phyloP scores from a whole-genome alignment of 2,329 filamentous ascomycete genomes.

The Diaporthe longicolla region DNA sequence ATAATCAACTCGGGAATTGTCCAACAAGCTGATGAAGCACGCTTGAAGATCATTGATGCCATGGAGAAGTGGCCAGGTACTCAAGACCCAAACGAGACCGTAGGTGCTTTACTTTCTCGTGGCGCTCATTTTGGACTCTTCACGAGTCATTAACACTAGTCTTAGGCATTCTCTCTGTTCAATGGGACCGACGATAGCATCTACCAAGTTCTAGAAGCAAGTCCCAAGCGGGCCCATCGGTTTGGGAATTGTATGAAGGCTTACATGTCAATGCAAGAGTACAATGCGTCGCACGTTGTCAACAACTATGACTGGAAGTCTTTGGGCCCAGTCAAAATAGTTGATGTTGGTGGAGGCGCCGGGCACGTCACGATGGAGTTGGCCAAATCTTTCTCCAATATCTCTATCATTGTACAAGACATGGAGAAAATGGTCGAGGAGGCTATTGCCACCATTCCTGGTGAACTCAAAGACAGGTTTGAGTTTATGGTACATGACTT shows the following conservation, averaged over 20 bases:
- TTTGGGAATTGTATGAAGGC: background rate
- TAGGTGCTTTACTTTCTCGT: background rate
- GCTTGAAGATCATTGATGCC: background rate
- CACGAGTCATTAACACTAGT: background rate
- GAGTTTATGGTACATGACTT: slow-evolving; percentile 26
- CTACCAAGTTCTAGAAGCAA: background rate
- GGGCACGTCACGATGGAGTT: background rate
- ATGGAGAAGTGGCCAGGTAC: background rate
- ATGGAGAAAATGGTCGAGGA: background rate
- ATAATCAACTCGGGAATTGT: background rate
- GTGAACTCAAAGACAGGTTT: background rate
- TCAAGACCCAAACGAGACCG: background rate
- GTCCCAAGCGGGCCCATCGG: background rate
- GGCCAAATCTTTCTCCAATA: background rate
- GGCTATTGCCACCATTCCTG: background rate
- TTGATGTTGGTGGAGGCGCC: background rate
- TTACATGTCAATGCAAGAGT: background rate
- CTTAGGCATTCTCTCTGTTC: background rate
- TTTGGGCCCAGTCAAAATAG: background rate
- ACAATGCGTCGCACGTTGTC: background rate
- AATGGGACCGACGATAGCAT: background rate
- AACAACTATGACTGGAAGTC: background rate
- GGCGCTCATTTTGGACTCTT: too few species aligned
- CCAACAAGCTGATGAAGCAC: background rate
- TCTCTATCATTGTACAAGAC: background rate